A percentile compares a stretch with the other conserved stretches of the same genome.
phyloP scores from a whole-genome alignment of 331 rosid species.

The Dryas integrifolia region DNA sequence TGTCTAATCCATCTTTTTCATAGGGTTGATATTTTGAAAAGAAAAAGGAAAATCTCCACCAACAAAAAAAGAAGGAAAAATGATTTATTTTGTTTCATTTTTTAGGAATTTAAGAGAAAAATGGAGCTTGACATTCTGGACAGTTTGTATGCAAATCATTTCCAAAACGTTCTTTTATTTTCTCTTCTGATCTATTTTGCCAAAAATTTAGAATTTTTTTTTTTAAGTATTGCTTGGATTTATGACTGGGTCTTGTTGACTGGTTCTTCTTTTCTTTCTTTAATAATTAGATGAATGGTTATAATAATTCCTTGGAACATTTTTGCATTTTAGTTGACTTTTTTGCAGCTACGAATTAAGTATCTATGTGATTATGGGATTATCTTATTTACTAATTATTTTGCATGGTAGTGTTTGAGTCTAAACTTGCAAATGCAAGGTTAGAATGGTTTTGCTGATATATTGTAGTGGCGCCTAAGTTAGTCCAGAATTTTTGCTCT shows the following conservation, averaged over 20 bases:
- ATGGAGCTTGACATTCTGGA: neutral
- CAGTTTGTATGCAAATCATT: neutral
- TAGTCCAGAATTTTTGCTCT: conserved; percentile 23
- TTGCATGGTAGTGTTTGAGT: conserved; percentile 30
- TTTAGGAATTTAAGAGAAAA: neutral
- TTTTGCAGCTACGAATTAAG: neutral
- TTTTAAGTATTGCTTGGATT: neutral
- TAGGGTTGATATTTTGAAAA: neutral
- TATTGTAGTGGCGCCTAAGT: conserved; percentile 41
- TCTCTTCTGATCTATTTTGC: neutral
- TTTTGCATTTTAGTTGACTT: neutral
- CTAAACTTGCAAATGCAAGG: conserved; percentile 39
- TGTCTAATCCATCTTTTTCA: neutral
- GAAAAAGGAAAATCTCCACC: neutral
- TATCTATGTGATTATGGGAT: conserved; percentile 15
- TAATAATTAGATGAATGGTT: neutral
- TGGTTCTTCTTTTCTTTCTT: neutral
- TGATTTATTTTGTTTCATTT: neutral
- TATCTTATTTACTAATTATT: conserved; percentile 24
- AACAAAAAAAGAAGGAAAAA: too few relatives aligned
- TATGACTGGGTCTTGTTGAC: neutral
- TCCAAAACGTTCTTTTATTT: neutral
- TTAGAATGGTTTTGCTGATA: conserved; percentile 44
- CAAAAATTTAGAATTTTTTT: neutral
- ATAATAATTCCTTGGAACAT: neutral